Conservation (phyloP, 805 yeast genomes). For the Torulaspora delbrueckii region DNA sequence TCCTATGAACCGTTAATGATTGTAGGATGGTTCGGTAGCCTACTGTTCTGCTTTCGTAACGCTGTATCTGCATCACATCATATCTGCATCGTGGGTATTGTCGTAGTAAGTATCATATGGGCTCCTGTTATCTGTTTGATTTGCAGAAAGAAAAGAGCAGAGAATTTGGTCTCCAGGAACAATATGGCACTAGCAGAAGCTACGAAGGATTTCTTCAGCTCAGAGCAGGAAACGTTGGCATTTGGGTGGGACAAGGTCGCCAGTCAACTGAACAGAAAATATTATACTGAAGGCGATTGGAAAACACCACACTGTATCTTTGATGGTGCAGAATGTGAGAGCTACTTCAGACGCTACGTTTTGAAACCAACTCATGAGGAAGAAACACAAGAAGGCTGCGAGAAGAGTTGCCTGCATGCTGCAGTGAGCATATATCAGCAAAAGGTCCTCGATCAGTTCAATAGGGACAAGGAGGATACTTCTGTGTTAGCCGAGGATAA, state of each 20-base stretch:
- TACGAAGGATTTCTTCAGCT: background rate
- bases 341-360: background rate
- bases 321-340: background rate
- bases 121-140: background rate
- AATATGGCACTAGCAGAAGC: background rate
- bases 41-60: background rate
- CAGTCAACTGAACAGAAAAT: background rate
- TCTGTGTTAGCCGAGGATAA: background rate
- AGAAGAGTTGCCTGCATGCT: background rate
- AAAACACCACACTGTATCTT: slow-evolving; percentile 2
- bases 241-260: slow-evolving; percentile 5
- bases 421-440: slow-evolving; percentile 1
- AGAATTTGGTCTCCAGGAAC: too few species aligned
- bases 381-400: background rate
- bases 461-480: background rate
- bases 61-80: background rate
- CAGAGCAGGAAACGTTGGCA: background rate
- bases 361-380: background rate
- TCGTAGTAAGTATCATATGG: background rate
- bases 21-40: background rate
- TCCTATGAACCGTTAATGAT: background rate
- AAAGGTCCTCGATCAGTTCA: background rate
- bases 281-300: slow-evolving; percentile 1
- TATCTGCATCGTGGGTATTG: background rate
- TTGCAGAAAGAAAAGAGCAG: background rate